Percentiles rank a stretch among this genome's conserved stretches.
Conservation (phyloP, 2,329 filamentous ascomycete genomes). For the Ilyonectria destructans region DNA sequence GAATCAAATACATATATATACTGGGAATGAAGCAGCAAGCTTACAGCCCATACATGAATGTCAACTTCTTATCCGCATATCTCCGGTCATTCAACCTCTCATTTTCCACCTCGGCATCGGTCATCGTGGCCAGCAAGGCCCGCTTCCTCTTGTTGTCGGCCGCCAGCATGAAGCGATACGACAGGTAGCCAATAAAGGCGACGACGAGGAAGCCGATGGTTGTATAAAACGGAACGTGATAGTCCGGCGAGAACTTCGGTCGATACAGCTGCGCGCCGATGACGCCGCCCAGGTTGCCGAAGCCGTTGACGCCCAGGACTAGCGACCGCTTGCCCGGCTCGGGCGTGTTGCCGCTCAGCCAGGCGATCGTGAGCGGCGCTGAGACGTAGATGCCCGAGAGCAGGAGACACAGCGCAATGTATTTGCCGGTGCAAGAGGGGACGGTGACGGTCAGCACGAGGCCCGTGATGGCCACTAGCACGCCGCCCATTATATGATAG, state of each 20-base stretch:
- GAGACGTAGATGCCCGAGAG: constrained; percentile 48
- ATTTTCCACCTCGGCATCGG: constrained; percentile 44
- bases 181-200: constrained; percentile 44
- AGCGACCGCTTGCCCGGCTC: constrained; percentile 49
- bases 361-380: constrained; percentile 48
- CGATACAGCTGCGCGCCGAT: constrained; percentile 48
- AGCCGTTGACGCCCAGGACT: constrained; percentile 49
- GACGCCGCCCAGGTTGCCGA: constrained; percentile 48
- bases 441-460: constrained; percentile 46
- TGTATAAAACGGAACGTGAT: constrained; percentile 48
- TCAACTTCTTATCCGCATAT: constrained; percentile 50
- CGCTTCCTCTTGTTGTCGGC: constrained; percentile 43
- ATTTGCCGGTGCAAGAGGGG: constrained; percentile 41
- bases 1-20: not conserved
- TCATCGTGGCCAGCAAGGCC: constrained; percentile 39
- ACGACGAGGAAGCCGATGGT: constrained; percentile 45
- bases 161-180: constrained; percentile 42
- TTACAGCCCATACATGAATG: constrained; percentile 48
- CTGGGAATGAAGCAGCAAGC: not conserved
- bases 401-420: constrained; percentile 47
- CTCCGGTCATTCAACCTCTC: constrained; percentile 46
- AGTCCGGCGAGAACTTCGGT: constrained; percentile 42
- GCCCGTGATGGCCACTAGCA: constrained; percentile 45
- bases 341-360: constrained; percentile 50
- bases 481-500: constrained; percentile 46